Conservation (phyloP, 139 green algal species). For the Chlorella sp. region DNA sequence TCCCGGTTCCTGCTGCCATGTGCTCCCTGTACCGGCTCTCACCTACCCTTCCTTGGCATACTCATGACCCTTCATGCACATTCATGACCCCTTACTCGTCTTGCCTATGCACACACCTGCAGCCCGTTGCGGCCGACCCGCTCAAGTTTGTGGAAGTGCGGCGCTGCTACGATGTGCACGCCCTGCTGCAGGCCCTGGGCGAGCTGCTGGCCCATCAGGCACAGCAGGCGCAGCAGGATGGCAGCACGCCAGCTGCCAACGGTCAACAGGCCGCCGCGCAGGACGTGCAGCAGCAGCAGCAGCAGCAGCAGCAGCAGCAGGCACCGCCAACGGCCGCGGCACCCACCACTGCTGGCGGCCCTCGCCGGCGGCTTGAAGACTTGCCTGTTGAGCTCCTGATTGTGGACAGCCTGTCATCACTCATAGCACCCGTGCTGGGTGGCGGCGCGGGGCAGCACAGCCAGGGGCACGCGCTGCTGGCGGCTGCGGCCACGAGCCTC, state of each 20-base stretch:
- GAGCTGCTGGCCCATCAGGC: slow-evolving; percentile 4
- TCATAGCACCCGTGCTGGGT: slow-evolving; percentile 32
- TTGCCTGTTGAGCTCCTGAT: slow-evolving; percentile 24
- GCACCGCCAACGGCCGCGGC: too few relatives aligned
- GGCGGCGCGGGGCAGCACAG: slow-evolving; percentile 21
- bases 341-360: too few relatives aligned
- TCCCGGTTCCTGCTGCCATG: too few relatives aligned
- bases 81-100: too few relatives aligned
- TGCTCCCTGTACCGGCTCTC: too few relatives aligned
- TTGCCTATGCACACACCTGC: too few relatives aligned
- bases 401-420: slow-evolving; percentile 33
- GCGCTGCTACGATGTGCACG: slow-evolving; percentile 29
- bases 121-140: background rate
- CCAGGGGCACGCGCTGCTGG: slow-evolving; percentile 44
- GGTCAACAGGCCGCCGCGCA: background rate
- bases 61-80: too few relatives aligned
- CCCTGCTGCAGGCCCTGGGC: slow-evolving; percentile 32
- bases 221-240: slow-evolving; percentile 12
- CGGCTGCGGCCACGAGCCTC: background rate
- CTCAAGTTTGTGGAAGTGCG: slow-evolving; percentile 24
- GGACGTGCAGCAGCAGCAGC: background rate
- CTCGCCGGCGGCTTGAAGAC: background rate
- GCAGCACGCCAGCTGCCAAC: background rate
- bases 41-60: too few relatives aligned
- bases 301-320: background rate